These are phyloP conservation scores for Symbiodinium natans DNA, from an alignment of 73 alveolate species.

Conservation along the genomic window DNA sequence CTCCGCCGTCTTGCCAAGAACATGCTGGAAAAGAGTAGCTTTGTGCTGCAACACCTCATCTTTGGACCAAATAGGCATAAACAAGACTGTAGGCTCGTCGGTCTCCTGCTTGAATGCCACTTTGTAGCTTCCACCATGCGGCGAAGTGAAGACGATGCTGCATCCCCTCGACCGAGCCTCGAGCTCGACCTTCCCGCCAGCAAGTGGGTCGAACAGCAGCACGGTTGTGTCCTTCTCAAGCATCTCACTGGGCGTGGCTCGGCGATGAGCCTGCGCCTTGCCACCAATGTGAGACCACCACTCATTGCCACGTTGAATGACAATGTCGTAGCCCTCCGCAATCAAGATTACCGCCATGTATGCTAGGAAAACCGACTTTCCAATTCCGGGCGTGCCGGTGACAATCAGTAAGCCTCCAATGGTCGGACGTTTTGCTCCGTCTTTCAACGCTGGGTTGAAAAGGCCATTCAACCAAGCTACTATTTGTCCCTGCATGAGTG, in stretches of 20 bases:
- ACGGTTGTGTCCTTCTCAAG: conserved; percentile 6
- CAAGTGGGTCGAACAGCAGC: conserved; percentile 57
- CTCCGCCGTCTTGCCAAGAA: background rate
- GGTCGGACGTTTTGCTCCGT: background rate
- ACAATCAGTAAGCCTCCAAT: background rate
- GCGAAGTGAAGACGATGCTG: conserved; percentile 26
- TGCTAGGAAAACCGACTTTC: conserved; percentile 44
- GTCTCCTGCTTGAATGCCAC: conserved; percentile 14
- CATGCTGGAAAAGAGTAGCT: no score
- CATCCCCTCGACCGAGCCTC: conserved; percentile 23
- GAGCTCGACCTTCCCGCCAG: background rate
- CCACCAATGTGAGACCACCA: conserved; percentile 36
- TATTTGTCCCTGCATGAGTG: background rate
- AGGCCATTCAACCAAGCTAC: background rate
- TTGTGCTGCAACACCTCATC: conserved; percentile 6
- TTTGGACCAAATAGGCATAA: conserved; percentile 32
- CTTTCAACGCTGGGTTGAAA: background rate
- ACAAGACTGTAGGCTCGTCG: background rate
- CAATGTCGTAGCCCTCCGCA: conserved; percentile 33
- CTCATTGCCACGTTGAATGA: conserved; percentile 21
- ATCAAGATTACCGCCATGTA: conserved; percentile 19
- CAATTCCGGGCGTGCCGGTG: conserved; percentile 75
- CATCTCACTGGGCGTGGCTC: background rate
- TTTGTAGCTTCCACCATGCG: conserved; percentile 1
- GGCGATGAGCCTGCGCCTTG: background rate